These are phyloP conservation scores for Hygrocybe punicea DNA, from an alignment of 768 basidiomycete genomes.

Conservation along the genomic window DNA sequence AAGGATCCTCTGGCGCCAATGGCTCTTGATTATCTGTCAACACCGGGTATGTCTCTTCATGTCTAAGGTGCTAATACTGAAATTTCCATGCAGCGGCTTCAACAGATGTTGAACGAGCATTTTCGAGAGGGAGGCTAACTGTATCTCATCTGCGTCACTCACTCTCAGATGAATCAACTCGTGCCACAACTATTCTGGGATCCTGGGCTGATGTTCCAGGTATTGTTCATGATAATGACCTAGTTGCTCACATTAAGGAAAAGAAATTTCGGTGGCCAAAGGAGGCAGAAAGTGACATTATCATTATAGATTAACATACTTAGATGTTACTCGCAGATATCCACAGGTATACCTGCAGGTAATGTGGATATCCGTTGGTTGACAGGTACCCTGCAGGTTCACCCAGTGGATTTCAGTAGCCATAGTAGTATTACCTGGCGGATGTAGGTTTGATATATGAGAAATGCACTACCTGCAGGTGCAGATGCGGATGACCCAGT, in stretches of 20 bases:
- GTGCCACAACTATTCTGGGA: conserved; percentile 31
- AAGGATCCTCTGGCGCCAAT: conserved; percentile 32
- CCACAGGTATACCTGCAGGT: no score
- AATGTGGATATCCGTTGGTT: no score
- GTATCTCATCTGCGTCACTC: conserved; percentile 24
- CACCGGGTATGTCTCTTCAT: conserved; percentile 25
- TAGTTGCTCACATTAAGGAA: neutral
- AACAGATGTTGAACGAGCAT: conserved; percentile 29
- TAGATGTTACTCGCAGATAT: no score
- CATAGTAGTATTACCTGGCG: no score
- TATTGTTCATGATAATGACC: neutral
- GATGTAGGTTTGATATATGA: no score
- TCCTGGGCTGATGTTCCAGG: conserved; percentile 22
- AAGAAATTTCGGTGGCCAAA: neutral
- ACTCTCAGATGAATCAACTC: conserved; percentile 22
- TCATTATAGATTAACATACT: no score
- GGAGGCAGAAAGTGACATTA: neutral
- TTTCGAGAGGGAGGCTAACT: conserved; percentile 23
- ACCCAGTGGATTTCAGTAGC: no score
- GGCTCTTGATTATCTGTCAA: conserved; percentile 33
- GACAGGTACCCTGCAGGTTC: no score
- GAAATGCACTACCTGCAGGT: no score
- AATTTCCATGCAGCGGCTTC: conserved; percentile 27
- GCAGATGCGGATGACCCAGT: no score
- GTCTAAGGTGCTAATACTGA: conserved; percentile 7